Percentiles rank a stretch among this genome's conserved stretches.
These are phyloP conservation scores for Solanum ossicruentum DNA, from an alignment of 257 asterid species.

Conservation along the genomic window DNA sequence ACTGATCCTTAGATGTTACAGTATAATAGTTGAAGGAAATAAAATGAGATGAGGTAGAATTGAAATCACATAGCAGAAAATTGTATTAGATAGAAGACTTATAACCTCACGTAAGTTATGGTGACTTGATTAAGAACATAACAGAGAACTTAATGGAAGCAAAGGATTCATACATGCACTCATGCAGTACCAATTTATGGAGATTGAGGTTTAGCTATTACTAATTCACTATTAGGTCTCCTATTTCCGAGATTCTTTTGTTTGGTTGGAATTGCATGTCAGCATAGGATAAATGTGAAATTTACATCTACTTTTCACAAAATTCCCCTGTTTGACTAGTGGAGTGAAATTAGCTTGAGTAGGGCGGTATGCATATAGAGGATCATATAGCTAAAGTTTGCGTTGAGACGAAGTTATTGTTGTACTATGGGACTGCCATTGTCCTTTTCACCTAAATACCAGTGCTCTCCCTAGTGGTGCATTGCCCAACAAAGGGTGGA, in stretches of 20 bases:
- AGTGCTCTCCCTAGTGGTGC: not conserved
- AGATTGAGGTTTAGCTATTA: not conserved
- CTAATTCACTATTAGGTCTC: not conserved
- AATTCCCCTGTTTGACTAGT: not conserved
- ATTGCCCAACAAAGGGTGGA: not conserved
- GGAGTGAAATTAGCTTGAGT: not conserved
- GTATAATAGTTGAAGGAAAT: not conserved
- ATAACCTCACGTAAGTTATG: not conserved
- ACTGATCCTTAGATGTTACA: not conserved
- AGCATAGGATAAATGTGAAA: not conserved
- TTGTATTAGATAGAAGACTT: not conserved
- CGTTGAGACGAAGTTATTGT: not conserved
- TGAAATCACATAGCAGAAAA: not conserved
- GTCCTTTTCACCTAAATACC: not conserved
- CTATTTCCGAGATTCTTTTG: not conserved
- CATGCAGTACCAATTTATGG: not conserved
- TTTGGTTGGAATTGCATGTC: not conserved
- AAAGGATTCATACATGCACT: not conserved
- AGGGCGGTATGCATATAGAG: not conserved
- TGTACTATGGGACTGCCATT: not conserved
- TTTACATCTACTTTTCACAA: not conserved
- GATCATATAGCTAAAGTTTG: not conserved
- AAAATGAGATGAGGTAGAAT: not conserved
- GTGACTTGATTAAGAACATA: not conserved
- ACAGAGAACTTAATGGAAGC: not conserved